Evolutionary conservation across 2,329 filamentous ascomycete species (phyloP), one percentile per base, ranked within the genome.

Genomic region (Gaeumannomyces tritici): DNA sequence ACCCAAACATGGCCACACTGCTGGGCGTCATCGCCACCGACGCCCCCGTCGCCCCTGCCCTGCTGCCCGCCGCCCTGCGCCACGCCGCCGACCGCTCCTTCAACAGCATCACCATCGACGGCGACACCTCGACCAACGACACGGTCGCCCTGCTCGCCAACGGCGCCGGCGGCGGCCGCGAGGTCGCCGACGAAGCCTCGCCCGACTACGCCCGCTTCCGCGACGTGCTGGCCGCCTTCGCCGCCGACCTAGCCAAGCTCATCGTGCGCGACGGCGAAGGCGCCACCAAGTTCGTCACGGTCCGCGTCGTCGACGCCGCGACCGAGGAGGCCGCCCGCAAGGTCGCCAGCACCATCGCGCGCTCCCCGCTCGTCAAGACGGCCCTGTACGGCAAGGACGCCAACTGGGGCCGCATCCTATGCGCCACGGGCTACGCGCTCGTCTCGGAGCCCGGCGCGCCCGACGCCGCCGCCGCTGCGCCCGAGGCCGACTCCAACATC

Each of bases 391-490:
- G 95, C 67, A 91, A 92, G 73, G 95, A 99, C 73, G 95, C 95
- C 24, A 99, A 99, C 80, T 99, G 95, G 95, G 95, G 95, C 42
- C 91, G 95, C 62, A 96, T 99, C 65, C 83, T 98, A 31, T 98
- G 95, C 74, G 93, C 95, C 0, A 92, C 93, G 5, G 95, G 95
- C 3, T 98, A 98, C 73, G 80, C 85, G 18, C 76, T 86, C 58
- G 80, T 88, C 65, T 83, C 81, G 2, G 83, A 84, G 67, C 84
- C 83, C 0, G 83, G 82, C 1, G 74, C 79, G 68, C 75, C 79
- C n/a, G 84, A 87, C 1, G 85, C 89, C 1, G 78, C 80, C 1
- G 84, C 85, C 8, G 8, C 31, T 33, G n/a, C n/a, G 1, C 28
- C 55, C 15, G 28, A 56, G 31, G 26, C 27, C 51, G 51, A 59